phyloP scores from a whole-genome alignment of 768 basidiomycete genomes.

The Cubamyces sp. region DNA sequence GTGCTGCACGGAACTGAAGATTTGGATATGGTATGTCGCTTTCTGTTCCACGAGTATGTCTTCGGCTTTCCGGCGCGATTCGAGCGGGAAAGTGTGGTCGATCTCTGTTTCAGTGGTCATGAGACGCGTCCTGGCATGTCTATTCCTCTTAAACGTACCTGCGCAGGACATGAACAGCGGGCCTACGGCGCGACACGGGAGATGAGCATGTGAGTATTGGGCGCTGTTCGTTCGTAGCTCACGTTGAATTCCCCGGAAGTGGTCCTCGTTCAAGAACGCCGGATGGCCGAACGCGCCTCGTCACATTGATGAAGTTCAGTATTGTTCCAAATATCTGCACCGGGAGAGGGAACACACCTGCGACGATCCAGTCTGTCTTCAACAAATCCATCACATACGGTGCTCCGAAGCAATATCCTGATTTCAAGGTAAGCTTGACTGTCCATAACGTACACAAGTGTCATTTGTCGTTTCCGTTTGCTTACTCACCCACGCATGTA shows the following conservation, averaged over 20 bases:
- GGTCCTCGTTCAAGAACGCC: slow-evolving; percentile 48
- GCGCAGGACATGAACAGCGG: slow-evolving; percentile 60
- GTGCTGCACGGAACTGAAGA: slow-evolving; percentile 52
- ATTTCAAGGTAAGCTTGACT: too few species aligned
- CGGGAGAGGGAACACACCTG: slow-evolving; percentile 41
- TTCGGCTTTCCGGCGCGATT: slow-evolving; percentile 58
- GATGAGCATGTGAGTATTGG: background rate
- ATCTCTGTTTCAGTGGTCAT: slow-evolving; percentile 43
- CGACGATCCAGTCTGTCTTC: slow-evolving; percentile 49
- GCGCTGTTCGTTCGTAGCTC: slow-evolving; percentile 21
- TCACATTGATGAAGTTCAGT: background rate
- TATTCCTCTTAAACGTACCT: slow-evolving; percentile 38
- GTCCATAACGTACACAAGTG: too few species aligned
- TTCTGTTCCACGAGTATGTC: slow-evolving; percentile 56
- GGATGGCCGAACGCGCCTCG: slow-evolving; percentile 64
- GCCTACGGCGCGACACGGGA: slow-evolving; percentile 37
- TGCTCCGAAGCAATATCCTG: slow-evolving; percentile 64
- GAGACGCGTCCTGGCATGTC: too few species aligned
- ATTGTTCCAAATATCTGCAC: background rate
- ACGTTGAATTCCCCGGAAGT: slow-evolving; percentile 55
- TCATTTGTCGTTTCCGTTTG: background rate
- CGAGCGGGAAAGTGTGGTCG: slow-evolving; percentile 56
- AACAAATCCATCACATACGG: slow-evolving; percentile 53
- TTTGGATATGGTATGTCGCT: slow-evolving; percentile 57
- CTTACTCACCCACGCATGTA: slow-evolving; percentile 19